Evolutionary conservation across 2,329 filamentous ascomycete species (phyloP), one percentile per base, ranked within the genome.

Genomic region (Dissoconium aciculare): DNA sequence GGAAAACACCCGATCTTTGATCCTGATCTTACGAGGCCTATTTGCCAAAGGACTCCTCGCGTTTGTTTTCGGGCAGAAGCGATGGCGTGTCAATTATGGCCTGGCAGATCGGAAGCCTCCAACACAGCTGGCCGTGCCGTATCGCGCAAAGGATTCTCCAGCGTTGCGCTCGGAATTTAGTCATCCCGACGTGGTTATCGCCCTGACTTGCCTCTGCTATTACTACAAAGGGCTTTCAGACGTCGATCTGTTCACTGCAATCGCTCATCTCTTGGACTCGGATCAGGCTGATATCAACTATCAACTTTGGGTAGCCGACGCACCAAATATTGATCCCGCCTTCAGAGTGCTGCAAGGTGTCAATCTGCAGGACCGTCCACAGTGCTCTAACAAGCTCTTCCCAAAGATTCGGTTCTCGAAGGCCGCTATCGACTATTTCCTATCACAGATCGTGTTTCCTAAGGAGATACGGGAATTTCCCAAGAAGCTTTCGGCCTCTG

Each of bases 391-490:
- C 1, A 24, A 34, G 11, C 17, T 51, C 1, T 47, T 53, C 0
- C 56, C 67, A 15, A 54, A 55, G 0, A 49, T 78, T 0, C 53
- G 17, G 40, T 82, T 0, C 56, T 62, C 0, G 0, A 75, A 73
- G 36, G 52, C 47, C 0, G 59, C 58, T 0, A 61, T 82, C 2
- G 69, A 84, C 38, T 82, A 72, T 39, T 84, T 67, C 43, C 49
- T 85, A 17, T 71, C 72, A 30, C 65, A 64, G 2, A 69, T 75
- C 33, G 72, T 79, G 0, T 81, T 81, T 31, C 72, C 75, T 0
- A 53, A 53, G 1, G 66, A 79, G 36, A 72, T 73, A 0, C 75
- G 71, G 26, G 67, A 78, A 30, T 81, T 79, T 38, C 57, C 57
- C 0, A 46, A 64, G 6, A 80, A 79, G 37, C 50, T 81, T 0